Conservation (phyloP, 345 rosid species). For the Moricandia arvensis region DNA sequence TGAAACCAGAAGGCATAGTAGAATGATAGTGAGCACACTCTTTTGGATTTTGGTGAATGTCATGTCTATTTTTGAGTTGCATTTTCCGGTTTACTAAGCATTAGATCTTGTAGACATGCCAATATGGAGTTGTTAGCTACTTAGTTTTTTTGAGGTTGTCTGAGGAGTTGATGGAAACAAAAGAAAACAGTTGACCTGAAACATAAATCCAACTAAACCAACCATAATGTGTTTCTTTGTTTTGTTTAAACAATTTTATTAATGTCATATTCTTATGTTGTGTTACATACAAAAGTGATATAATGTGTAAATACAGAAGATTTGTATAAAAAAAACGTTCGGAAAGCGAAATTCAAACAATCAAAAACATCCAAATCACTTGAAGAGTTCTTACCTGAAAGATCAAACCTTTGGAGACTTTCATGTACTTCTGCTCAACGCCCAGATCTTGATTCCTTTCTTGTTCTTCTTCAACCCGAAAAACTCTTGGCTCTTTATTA, state of each 20-base stretch:
- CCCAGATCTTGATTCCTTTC: no score
- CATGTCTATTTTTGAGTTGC: conserved; percentile 15
- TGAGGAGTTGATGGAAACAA: conserved; percentile 30
- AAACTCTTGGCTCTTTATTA: no score
- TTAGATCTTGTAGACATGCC: conserved; percentile 9
- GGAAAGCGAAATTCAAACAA: conserved; percentile 10
- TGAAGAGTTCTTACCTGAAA: conserved; percentile 25
- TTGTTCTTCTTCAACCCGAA: no score
- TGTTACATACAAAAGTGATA: conserved; percentile 12
- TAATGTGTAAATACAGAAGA: conserved; percentile 12
- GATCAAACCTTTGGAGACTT: conserved; percentile 37
- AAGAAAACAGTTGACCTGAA: conserved; percentile 29
- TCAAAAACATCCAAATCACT: conserved; percentile 18
- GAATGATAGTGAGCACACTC: conserved; percentile 21
- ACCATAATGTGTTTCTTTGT: conserved; percentile 13
- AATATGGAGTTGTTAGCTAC: conserved; percentile 24
- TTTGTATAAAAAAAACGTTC: conserved; percentile 15
- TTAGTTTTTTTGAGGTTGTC: conserved; percentile 14
- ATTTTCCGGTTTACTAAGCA: conserved; percentile 7
- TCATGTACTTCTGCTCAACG: no score
- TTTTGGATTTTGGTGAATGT: conserved; percentile 20
- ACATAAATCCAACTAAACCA: conserved; percentile 33
- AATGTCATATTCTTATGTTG: conserved; percentile 8
- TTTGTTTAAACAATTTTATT: conserved; percentile 18
- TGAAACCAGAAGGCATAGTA: conserved; percentile 30